Percentiles rank a stretch among this genome's conserved stretches.
These are phyloP conservation scores for Xylaria sp. DNA, from an alignment of 2,329 filamentous ascomycete species.

Conservation along the genomic window DNA sequence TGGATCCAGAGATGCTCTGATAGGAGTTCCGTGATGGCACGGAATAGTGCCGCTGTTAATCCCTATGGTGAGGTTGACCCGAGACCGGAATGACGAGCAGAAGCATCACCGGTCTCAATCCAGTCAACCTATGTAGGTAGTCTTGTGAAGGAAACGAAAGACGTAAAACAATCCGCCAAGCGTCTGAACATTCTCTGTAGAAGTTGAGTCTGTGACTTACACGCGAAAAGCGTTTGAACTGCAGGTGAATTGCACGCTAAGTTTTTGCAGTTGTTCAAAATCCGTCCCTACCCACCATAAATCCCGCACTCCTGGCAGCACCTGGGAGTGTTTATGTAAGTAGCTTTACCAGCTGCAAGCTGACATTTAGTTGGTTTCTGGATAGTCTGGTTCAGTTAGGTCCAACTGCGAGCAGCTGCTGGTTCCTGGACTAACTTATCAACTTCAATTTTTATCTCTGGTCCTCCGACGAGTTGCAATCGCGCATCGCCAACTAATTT, in stretches of 20 bases:
- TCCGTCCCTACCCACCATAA: not conserved
- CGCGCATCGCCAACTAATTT: constrained; percentile 10
- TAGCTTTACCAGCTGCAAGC: not conserved
- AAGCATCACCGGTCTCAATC: not conserved
- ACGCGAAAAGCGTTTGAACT: not conserved
- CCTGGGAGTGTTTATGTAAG: not conserved
- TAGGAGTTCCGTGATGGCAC: no score
- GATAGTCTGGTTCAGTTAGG: not conserved
- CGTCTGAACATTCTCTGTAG: no score
- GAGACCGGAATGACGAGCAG: not conserved
- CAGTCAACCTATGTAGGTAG: not conserved
- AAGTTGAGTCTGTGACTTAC: not conserved
- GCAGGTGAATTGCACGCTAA: not conserved
- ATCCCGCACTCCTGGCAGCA: not conserved
- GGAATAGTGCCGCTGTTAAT: no score
- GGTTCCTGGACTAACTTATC: not conserved
- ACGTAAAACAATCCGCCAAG: not conserved
- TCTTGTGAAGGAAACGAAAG: not conserved
- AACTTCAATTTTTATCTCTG: not conserved
- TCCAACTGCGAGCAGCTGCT: not conserved
- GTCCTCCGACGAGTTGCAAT: not conserved
- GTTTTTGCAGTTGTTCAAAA: not conserved
- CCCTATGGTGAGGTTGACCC: not conserved
- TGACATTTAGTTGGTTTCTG: not conserved
- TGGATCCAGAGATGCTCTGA: not conserved